phyloP scores from a whole-genome alignment of 2,329 filamentous ascomycete species.

The Iodosphaeria phyllophila region DNA sequence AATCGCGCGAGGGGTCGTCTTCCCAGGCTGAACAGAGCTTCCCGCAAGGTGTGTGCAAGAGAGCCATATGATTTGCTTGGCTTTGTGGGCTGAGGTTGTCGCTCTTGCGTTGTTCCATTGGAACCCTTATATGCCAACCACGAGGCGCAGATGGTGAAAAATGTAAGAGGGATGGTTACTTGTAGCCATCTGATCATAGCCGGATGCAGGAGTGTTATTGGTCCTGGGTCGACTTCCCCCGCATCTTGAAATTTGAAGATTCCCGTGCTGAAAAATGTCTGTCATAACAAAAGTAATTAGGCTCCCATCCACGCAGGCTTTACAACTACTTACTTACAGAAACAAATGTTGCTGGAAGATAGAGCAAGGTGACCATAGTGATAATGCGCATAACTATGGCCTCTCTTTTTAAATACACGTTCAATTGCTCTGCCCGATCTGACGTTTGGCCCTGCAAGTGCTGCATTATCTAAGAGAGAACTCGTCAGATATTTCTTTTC shows the following conservation, averaged over 20 bases:
- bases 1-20: too few species aligned
- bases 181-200: slow-evolving; percentile 17
- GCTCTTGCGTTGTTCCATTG: too few species aligned
- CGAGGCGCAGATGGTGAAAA: slow-evolving; percentile 9
- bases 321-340: slow-evolving; percentile 9
- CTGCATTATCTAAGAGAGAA: slow-evolving; percentile 12
- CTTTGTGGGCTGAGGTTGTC: too few species aligned
- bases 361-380: slow-evolving; percentile 14
- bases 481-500: neutral
- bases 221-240: too few species aligned
- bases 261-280: slow-evolving; percentile 17
- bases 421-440: slow-evolving; percentile 10
- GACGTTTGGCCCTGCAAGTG: slow-evolving; percentile 15
- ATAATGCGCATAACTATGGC: slow-evolving; percentile 14
- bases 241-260: slow-evolving; percentile 5
- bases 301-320: neutral
- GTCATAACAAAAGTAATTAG: neutral
- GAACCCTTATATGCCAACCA: slow-evolving; percentile 1
- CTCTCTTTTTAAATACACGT: slow-evolving; percentile 6
- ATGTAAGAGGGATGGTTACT: slow-evolving; percentile 17
- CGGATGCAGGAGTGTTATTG: too few species aligned
- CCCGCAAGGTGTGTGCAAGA: too few species aligned
- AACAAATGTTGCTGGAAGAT: slow-evolving; percentile 17
- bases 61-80: too few species aligned
- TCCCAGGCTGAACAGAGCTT: too few species aligned